These are phyloP conservation scores for Herpetomonas tarakana DNA, from an alignment of 208 protist species.

Conservation along the genomic window DNA sequence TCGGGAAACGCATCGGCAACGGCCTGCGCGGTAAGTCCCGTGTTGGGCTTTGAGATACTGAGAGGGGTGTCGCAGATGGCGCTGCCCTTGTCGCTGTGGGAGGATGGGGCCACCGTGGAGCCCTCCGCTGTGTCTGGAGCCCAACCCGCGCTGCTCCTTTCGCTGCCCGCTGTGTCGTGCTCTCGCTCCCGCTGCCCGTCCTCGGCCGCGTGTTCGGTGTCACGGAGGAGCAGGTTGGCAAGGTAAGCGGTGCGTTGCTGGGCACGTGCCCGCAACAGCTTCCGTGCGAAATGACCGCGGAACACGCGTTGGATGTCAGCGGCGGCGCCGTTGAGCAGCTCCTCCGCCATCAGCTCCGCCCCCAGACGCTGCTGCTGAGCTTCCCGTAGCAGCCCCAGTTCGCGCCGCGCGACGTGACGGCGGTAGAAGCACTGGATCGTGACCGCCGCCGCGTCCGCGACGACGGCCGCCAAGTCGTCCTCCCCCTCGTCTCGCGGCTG, in stretches of 20 bases:
- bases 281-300: conserved; percentile 40
- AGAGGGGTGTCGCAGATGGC: not conserved
- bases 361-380: conserved; percentile 10
- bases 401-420: conserved; percentile 6
- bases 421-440: conserved; percentile 27
- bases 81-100: not conserved
- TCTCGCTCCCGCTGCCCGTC: conserved; percentile 7
- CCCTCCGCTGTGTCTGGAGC: not conserved
- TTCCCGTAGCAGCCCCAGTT: conserved; percentile 12
- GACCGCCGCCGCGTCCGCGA: conserved; percentile 13
- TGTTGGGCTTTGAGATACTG: too few species aligned
- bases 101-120: not conserved
- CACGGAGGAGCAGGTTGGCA: conserved; percentile 12
- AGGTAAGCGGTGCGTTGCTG: conserved; percentile 12
- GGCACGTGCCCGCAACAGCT: conserved; percentile 10
- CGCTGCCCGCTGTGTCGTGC: conserved; percentile 1
- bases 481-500: not conserved
- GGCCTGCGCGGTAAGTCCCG: not conserved
- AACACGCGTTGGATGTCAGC: conserved; percentile 42
- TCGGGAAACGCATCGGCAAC: not conserved
- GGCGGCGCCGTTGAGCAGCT: conserved; percentile 31
- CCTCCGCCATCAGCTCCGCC: conserved; percentile 26
- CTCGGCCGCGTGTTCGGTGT: conserved; percentile 7
- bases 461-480: not conserved
- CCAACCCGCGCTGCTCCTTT: not conserved